Evolutionary conservation across 2,329 filamentous ascomycete genomes (phyloP), one percentile per base, ranked within the genome.

Genomic region (Monilinia aucupariae): DNA sequence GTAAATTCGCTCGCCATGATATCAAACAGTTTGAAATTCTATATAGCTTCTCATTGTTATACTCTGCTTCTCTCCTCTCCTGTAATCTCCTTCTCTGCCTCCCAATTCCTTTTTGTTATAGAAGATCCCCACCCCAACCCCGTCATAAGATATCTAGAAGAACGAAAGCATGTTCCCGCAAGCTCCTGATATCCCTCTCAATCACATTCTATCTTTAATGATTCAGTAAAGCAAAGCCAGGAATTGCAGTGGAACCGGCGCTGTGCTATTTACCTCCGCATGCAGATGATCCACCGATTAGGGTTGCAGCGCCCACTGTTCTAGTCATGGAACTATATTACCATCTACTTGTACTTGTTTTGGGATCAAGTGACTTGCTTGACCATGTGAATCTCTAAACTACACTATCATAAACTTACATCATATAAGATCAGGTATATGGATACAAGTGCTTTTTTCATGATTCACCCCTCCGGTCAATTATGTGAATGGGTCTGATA

Each of bases 351-450:
- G 5, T 4, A 10, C n/a, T n/a, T 17, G 3, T 45, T 32, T 9
- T 6, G 7, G n/a, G 7, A 22, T 7, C 20, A 8, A 2, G 12
- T 43, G 4, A 1, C 1, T 22, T 32, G 12, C 6, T 22, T 22
- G 9, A 3, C 10, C 1, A 1, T 32, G 17, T 22, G 53, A 45
- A 55, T 55, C 10, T 32, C 1, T 10, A 17, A n/a, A 17, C 3
- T 13, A 4, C 4, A 3, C 1, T 22, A 3, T 3, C 3, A 8
- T 12, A 9, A 9, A 2, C 17, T 17, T 25, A 4, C 1, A 4
- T 10, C 9, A 22, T 12, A 34, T 7, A 22, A 30, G 27, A 47
- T 32, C 22, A 0, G 13, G 20, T 1, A 9, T 22, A 4, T 1
- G 9, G 10, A 2, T 10, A 9, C 2, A 10, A 17, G 3, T 22